These are phyloP conservation scores for Acer yangbiense DNA, from an alignment of 345 rosid genomes.

Conservation along the genomic window DNA sequence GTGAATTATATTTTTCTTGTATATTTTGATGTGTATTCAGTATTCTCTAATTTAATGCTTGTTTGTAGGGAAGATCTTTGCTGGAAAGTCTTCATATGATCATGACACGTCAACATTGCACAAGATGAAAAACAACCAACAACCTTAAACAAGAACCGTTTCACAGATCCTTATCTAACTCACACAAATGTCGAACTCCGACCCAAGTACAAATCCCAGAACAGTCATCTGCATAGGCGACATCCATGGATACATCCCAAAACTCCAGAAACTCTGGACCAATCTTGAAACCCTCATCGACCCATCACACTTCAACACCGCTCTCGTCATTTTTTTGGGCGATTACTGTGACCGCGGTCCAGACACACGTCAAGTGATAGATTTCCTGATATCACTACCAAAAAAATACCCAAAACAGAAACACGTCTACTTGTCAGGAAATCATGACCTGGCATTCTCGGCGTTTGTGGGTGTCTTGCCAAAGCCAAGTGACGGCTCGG, in stretches of 20 bases:
- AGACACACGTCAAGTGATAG: conserved; percentile 57
- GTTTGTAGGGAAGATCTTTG: conserved; percentile 75
- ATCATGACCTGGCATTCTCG: conserved; percentile 80
- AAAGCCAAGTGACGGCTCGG: conserved; percentile 47
- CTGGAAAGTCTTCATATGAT: conserved; percentile 60
- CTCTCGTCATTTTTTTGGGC: conserved; percentile 78
- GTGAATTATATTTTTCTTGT: not conserved
- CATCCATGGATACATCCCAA: conserved; percentile 69
- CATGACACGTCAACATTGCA: conserved; percentile 43
- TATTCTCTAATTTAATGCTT: conserved; percentile 34
- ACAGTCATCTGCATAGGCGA: conserved; percentile 76
- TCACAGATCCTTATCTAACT: no score
- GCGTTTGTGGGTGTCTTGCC: conserved; percentile 63
- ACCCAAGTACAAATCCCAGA: conserved; percentile 32
- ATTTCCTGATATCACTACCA: conserved; percentile 59
- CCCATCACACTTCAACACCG: conserved; percentile 50
- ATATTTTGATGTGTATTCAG: not conserved
- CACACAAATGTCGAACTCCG: conserved; percentile 9
- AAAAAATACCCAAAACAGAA: conserved; percentile 53
- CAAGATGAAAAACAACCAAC: no score
- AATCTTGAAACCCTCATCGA: conserved; percentile 54
- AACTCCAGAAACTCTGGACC: conserved; percentile 71
- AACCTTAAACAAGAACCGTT: no score
- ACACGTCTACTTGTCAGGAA: conserved; percentile 68
- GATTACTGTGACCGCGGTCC: conserved; percentile 95